Percentiles rank a stretch among this genome's conserved stretches.
Evolutionary conservation across 2,329 filamentous ascomycete genomes (phyloP).

Genomic region (Colletotrichum sp.): DNA sequence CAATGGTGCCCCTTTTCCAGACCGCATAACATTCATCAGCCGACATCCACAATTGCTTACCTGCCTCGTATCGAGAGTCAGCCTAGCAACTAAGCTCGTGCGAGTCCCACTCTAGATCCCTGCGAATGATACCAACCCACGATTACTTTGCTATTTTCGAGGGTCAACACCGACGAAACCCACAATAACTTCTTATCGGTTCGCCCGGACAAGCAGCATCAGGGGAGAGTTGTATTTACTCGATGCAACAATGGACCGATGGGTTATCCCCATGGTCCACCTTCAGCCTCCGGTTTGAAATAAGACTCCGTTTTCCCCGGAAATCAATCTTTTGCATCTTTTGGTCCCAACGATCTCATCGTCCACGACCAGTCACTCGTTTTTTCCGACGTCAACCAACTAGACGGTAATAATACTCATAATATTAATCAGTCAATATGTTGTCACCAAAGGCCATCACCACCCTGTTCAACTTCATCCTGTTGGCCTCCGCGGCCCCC

Average conservation of each 20-base stretch:
- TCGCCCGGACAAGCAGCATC: not conserved
- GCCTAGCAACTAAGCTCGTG: constrained; percentile 2
- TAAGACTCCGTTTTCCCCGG: constrained; percentile 1
- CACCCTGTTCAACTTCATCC: constrained; percentile 11
- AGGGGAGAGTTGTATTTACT: not conserved
- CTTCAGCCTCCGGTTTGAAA: not conserved
- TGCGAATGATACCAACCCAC: not conserved
- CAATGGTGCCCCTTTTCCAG: not conserved
- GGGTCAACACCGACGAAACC: not conserved
- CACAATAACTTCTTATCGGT: not conserved
- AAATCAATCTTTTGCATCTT: not conserved
- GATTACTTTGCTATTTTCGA: not conserved
- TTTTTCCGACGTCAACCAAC: not conserved
- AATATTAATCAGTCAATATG: constrained; percentile 15
- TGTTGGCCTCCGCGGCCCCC: constrained; percentile 15
- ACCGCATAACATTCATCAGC: not conserved
- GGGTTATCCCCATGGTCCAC: not conserved
- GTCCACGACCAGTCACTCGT: not conserved
- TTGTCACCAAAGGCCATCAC: not conserved
- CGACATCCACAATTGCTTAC: not conserved
- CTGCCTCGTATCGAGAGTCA: constrained; percentile 3
- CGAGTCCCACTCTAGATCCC: not conserved
- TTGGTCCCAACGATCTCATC: not conserved
- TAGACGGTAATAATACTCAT: not conserved
- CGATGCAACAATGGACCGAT: constrained; percentile 3